Base-by-base conservation (phyloP, 352 stramenopile species). In the Globisporangium carolinianum region DNA sequence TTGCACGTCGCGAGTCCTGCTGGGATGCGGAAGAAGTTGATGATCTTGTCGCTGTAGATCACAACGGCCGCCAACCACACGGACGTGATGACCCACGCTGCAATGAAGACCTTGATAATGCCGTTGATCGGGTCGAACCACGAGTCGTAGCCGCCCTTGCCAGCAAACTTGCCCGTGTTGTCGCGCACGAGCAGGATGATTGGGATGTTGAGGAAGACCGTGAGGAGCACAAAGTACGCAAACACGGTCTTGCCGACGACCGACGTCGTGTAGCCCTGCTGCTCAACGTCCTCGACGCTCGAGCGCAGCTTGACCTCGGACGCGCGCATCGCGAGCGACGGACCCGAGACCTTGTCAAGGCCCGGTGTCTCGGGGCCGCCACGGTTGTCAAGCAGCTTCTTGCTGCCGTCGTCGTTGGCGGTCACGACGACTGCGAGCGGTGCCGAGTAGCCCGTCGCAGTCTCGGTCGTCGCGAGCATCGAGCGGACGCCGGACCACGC, bases 11-110 rank as follows among this genome's bases (percentile, higher is more conserved):
- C 68, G 47, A 87, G 53, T 5, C 69, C 51, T 5, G 65, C 69
- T 9, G 65, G 73, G 46, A 73, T 65, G 15, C 77, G 71, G 62
- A 88, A 90, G 52, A 83, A 90, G 63, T 90, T 87, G 63, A 72
- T 45, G 5, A 90, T 55, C 41, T 77, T 57, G 5, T 71, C 60
- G 14, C 66, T 61, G 52, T 71, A 76, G 12, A 78, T 56, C 8
- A 90, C 76, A 2, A 86, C 61, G 18, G 65, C 53, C 0, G 65
- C 66, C 47, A 84, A 72, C 73, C 77, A 90, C 5, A 88, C 60
- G 3, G 70, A 65, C 15, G 65, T 58, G 53, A 87, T 68, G 14
- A 85, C 61, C 79, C 79, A 89, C 2, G 75, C 61, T 48, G 69
- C 64, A 52, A 89, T 84, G 52, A 83, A 86, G 11, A 82, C 76